Percentiles rank a stretch among this genome's conserved stretches.
Conservation (phyloP, 2,329 filamentous ascomycete species). For the Claviceps spartinae region DNA sequence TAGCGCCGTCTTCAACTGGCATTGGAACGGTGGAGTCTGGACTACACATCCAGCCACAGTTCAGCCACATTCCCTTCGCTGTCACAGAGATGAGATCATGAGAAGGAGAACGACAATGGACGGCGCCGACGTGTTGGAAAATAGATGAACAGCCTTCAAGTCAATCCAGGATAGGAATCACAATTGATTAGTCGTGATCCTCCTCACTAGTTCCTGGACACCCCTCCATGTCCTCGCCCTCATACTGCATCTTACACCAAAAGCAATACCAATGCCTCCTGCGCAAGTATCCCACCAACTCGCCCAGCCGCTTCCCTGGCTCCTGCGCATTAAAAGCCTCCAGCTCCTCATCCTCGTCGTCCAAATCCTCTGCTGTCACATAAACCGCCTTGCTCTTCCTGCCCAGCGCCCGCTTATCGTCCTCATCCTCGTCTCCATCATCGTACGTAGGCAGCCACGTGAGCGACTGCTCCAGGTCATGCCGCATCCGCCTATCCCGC, state of each 20-base stretch:
- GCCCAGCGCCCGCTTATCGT: constrained; percentile 58
- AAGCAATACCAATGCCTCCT: constrained; percentile 73
- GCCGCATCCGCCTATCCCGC: constrained; percentile 48
- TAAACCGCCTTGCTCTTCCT: constrained; percentile 38
- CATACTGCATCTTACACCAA: constrained; percentile 84
- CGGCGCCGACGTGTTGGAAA: no score
- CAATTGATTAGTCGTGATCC: constrained; percentile 43
- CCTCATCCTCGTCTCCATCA: constrained; percentile 54
- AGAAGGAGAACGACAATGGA: no score
- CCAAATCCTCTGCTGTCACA: constrained; percentile 52
- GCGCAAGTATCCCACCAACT: constrained; percentile 56
- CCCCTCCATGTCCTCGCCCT: constrained; percentile 61
- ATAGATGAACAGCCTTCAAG: no score
- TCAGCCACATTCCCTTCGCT: no score
- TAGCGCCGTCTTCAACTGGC: no score
- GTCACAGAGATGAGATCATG: no score
- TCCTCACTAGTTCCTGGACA: constrained; percentile 84
- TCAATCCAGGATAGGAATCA: no score
- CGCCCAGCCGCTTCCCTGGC: constrained; percentile 50
- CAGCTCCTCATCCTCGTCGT: constrained; percentile 69
- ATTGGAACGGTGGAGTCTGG: no score
- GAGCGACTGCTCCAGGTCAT: constrained; percentile 53
- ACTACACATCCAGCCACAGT: no score
- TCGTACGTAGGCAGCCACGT: constrained; percentile 53
- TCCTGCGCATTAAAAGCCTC: constrained; percentile 64